Evolutionary conservation across 2,329 filamentous ascomycete genomes (phyloP), one percentile per base, ranked within the genome.

Genomic region (Malbranchea zuffiana): DNA sequence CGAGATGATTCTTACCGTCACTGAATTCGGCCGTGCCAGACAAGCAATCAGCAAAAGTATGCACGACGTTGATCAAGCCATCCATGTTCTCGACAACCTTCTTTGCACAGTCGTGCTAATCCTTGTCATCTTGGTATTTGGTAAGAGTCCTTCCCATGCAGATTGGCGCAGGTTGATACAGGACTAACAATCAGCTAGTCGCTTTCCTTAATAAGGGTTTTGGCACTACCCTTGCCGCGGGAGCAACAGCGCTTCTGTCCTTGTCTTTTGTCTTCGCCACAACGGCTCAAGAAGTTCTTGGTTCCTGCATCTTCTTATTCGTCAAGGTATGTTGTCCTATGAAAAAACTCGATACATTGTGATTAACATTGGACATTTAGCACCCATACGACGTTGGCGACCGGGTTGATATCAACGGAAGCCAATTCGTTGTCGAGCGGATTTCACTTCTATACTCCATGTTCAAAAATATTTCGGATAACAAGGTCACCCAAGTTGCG

Each of bases 381-480:
- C 90, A 98, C 57, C 88, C 90, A 0, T 96, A 82, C 57, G 90
- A 98, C 56, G 86, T 96, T 15, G 87, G 88, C 43, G 90, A 98
- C 57, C 80, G 90, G 17, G 83, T 96, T 28, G 86, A 95, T 50
- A 81, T 96, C 45, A 65, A 57, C 35, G 58, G 58, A 10, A 71
- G 79, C 46, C 71, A 77, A 49, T 76, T 93, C 48, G 69, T 85
- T 3, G 90, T 98, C 7, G 86, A 96, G 60, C 83, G 87, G 56
- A 96, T 96, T 50, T 94, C 87, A 2, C 72, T 98, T 19, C 71
- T 98, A 3, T 96, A 86, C 66, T 92, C 85, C 1, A 78, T 95
- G 37, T 95, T 98, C 64, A 82, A 81, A 47, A 79, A 82, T 30
- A 80, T 92, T 46, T 75, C 79, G 49, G 84, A 78, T 51, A 79